Base-by-base conservation (phyloP, 306 rosid genomes). In the Gastrolobium bilobum region DNA sequence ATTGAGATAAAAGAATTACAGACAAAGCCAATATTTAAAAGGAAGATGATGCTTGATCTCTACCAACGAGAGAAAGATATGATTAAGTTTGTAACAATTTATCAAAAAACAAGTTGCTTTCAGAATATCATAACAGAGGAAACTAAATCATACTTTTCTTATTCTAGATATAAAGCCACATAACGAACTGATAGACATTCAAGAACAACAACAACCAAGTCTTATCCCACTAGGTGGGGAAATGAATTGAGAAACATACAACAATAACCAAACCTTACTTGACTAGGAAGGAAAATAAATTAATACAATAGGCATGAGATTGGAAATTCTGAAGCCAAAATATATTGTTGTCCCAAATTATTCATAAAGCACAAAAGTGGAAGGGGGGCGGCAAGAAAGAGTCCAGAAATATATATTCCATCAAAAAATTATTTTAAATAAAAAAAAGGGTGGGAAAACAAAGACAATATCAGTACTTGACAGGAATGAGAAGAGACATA, bases 31-130 rank as follows among this genome's bases (percentile, higher is more conserved):
- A 51, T 10, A 58, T 47, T 63, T 26, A 43, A 34, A 58, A 67
- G 54, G 53, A 29, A 51, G 10, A 73, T 34, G 44, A 46, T 47
- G 50, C 74, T 54, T 85, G 83, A 66, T 42, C 63, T 47, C 46
- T 44, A 59, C 43, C 64, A 39, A 48, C 48, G 46, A 35, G 73
- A 66, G 35, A 56, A 11, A 61, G 68, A 79, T 15, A 66, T 13
- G 50, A 15, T 39, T 34, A 26, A 64, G 57, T 51, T n/a, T 10
- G 37, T 14, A 77, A 53, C 56, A 62, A 13, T 38, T 51, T 51
- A 72, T 51, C 40, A n/a, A 30, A 77, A 35, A 50, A 6, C 31
- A 38, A 9, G 26, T 40, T 79, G n/a, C 63, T 40, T 63, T 64
- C 34, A 33, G 73, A 50, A 71, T 61, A 71, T 62, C 31, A 70